phyloP scores from a whole-genome alignment of 2,329 filamentous ascomycete species.

The Pseudogymnoascus destructans region DNA sequence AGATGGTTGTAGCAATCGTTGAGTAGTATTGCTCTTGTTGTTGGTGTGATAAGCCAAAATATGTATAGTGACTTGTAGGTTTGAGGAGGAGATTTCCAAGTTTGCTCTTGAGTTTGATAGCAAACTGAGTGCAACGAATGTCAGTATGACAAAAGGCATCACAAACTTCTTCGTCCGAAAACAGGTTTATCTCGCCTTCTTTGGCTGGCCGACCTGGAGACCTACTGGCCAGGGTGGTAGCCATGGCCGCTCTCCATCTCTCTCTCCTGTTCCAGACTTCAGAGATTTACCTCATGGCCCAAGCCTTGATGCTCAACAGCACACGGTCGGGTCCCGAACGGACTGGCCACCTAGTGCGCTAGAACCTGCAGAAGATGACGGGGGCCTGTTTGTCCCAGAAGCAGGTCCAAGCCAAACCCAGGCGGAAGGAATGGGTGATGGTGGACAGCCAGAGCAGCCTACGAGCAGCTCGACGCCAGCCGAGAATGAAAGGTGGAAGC shows the following conservation, averaged over 20 bases:
- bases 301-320: not conserved
- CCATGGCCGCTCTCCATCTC: not conserved
- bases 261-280: not conserved
- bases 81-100: too few species aligned
- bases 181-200: conserved; percentile 15
- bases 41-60: too few species aligned
- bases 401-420: not conserved
- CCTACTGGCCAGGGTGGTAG: not conserved
- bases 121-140: too few species aligned
- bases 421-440: not conserved
- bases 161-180: conserved; percentile 15
- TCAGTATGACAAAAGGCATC: too few species aligned
- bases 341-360: not conserved
- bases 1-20: too few species aligned
- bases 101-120: too few species aligned
- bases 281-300: not conserved
- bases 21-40: too few species aligned
- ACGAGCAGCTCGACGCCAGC: not conserved
- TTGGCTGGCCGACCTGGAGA: conserved; percentile 9
- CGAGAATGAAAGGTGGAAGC: not conserved
- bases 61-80: too few species aligned
- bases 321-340: not conserved
- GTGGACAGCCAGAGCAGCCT: not conserved
- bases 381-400: not conserved
- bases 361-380: not conserved